Evolutionary conservation across 176 grass and related monocot genomes (phyloP).

Genomic region (Carex kokanica): DNA sequence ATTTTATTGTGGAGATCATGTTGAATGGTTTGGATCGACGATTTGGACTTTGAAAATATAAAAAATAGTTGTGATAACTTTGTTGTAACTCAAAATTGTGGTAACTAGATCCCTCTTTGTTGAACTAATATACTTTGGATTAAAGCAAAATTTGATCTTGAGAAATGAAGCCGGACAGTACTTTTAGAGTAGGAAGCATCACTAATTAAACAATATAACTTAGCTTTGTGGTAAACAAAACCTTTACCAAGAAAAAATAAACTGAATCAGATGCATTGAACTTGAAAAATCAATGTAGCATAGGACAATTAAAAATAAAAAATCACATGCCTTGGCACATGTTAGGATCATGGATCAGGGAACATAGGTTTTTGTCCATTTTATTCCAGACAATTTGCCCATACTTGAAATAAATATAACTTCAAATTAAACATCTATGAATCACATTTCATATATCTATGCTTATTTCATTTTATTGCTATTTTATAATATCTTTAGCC

Average conservation of each 20-base stretch:
- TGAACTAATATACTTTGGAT: neutral
- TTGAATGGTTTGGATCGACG: too few species aligned
- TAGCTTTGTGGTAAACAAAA: neutral
- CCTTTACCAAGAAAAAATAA: neutral
- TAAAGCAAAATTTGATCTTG: neutral
- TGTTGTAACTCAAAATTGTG: too few species aligned
- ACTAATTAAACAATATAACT: neutral
- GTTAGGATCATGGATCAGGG: conserved; percentile 1
- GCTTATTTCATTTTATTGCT: too few species aligned
- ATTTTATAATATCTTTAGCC: neutral
- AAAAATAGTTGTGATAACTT: too few species aligned
- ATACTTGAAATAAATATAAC: neutral
- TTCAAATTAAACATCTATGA: neutral
- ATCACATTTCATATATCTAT: neutral
- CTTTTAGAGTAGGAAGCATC: neutral
- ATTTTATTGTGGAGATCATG: too few species aligned
- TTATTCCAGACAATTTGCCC: conserved; percentile 10
- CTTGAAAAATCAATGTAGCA: neutral
- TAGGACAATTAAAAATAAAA: neutral
- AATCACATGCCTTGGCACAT: neutral
- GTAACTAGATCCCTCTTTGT: too few species aligned
- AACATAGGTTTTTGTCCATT: neutral
- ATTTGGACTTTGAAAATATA: too few species aligned
- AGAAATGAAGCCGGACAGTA: neutral
- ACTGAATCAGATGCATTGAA: neutral